A percentile compares a stretch with the other conserved stretches of the same genome.
These are phyloP conservation scores for Tylopilus sp. DNA, from an alignment of 768 basidiomycete species.

Conservation along the genomic window DNA sequence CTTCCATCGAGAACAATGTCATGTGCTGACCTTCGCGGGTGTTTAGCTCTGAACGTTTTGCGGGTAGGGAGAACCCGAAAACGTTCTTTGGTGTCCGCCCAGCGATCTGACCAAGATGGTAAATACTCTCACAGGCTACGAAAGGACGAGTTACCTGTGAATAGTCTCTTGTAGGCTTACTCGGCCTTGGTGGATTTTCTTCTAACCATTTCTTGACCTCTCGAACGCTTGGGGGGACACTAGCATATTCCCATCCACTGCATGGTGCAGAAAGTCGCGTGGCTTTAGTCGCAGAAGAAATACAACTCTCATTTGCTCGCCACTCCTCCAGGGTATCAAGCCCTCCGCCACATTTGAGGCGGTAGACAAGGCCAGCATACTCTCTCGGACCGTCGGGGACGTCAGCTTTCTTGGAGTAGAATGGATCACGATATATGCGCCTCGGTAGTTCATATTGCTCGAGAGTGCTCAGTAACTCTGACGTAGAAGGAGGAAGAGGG, in stretches of 20 bases:
- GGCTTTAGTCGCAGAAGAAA: not conserved
- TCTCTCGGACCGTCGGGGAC: conserved; percentile 65
- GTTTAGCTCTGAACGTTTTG: conserved; percentile 35
- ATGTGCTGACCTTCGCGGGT: conserved; percentile 67
- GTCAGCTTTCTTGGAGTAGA: conserved; percentile 72
- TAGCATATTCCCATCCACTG: conserved; percentile 80
- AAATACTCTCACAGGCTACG: not conserved
- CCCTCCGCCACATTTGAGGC: conserved; percentile 61
- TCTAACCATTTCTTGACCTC: conserved; percentile 54
- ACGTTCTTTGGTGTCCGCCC: conserved; percentile 74
- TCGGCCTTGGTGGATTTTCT: conserved; percentile 17
- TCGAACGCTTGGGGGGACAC: conserved; percentile 58
- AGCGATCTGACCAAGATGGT: conserved; percentile 47
- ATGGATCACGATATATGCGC: conserved; percentile 73
- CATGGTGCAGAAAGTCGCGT: conserved; percentile 29
- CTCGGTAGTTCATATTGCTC: conserved; percentile 47
- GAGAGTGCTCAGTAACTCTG: conserved; percentile 44
- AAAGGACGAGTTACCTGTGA: conserved; percentile 48
- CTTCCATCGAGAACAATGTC: conserved; percentile 78
- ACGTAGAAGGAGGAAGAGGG: conserved; percentile 46
- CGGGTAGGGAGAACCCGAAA: conserved; percentile 61
- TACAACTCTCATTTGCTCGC: conserved; percentile 24
- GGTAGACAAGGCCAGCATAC: conserved; percentile 77
- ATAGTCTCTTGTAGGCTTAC: conserved; percentile 25
- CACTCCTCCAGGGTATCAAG: conserved; percentile 62